Percentiles rank a stretch among this genome's conserved stretches.
These are phyloP conservation scores for Irpex rosettiformis DNA, from an alignment of 1,284 basidiomycete species.

Conservation along the genomic window DNA sequence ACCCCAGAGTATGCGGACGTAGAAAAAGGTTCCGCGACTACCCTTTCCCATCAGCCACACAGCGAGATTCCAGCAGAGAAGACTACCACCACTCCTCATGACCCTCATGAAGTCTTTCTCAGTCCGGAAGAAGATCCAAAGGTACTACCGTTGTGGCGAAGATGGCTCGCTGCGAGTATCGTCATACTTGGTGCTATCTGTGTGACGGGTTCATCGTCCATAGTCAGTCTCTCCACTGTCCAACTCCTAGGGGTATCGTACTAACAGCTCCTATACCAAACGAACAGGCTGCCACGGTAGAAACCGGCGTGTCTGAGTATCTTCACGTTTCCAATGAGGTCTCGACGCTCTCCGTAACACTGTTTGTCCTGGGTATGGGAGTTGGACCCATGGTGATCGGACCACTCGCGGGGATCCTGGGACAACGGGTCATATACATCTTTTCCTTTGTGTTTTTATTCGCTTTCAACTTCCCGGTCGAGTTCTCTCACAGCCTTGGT, in stretches of 20 bases:
- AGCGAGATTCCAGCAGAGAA: neutral
- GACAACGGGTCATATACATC: constrained; percentile 38
- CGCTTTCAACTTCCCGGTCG: constrained; percentile 49
- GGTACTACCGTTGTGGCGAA: constrained; percentile 38
- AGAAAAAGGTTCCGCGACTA: neutral
- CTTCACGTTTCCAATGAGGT: constrained; percentile 63
- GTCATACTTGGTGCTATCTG: constrained; percentile 56
- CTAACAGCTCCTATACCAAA: neutral
- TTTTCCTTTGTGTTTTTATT: constrained; percentile 35
- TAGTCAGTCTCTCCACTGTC: constrained; percentile 42
- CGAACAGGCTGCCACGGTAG: constrained; percentile 62
- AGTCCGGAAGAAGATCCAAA: constrained; percentile 53
- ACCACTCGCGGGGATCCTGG: constrained; percentile 52
- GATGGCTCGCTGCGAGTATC: constrained; percentile 56
- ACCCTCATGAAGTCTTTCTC: constrained; percentile 32
- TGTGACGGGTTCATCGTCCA: constrained; percentile 68
- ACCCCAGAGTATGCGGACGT: neutral
- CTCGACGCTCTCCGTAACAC: constrained; percentile 63
- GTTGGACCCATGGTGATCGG: constrained; percentile 46
- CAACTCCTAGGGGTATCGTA: neutral
- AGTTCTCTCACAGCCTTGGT: constrained; percentile 46
- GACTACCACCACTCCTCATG: neutral
- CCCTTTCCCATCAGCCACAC: neutral
- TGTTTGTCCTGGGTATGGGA: constrained; percentile 63
- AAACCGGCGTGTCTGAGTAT: constrained; percentile 52